A percentile compares a stretch with the other conserved stretches of the same genome.
phyloP scores from a whole-genome alignment of 2,329 filamentous ascomycete genomes.

The Colletotrichum sp. region DNA sequence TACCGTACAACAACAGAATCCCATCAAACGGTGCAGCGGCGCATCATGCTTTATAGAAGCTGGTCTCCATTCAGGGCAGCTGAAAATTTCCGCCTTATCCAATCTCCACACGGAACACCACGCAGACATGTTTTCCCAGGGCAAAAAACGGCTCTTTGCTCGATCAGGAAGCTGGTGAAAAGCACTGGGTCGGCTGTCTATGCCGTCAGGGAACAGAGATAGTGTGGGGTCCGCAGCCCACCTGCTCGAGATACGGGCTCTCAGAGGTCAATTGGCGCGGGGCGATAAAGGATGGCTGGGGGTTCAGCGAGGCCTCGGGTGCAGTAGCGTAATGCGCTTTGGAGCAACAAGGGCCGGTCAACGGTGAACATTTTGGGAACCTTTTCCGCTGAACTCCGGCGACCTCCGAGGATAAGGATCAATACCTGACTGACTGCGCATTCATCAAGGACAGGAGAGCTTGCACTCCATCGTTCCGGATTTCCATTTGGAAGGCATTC shows the following conservation, averaged over 20 bases:
- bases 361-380: slow-evolving; percentile 13
- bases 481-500: background rate
- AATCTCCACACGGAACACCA: slow-evolving; percentile 17
- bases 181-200: slow-evolving; percentile 2
- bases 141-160: slow-evolving; percentile 9
- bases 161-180: slow-evolving; percentile 23
- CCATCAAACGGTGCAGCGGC: background rate
- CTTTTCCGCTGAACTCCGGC: background rate
- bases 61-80: background rate
- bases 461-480: background rate
- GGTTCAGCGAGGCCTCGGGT: background rate
- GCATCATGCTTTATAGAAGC: background rate
- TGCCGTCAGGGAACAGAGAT: background rate
- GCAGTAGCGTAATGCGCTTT: slow-evolving; percentile 13
- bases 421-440: too few species aligned
- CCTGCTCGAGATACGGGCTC: slow-evolving; percentile 25
- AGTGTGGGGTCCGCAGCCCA: slow-evolving; percentile 21
- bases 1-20: background rate
- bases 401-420: background rate
- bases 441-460: background rate
- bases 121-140: background rate
- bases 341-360: background rate
- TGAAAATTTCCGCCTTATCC: background rate
- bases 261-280: slow-evolving; percentile 28
- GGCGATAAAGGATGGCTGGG: slow-evolving; percentile 4